Conservation (phyloP, 305 asterid species). For the Coffea humblotiana region DNA sequence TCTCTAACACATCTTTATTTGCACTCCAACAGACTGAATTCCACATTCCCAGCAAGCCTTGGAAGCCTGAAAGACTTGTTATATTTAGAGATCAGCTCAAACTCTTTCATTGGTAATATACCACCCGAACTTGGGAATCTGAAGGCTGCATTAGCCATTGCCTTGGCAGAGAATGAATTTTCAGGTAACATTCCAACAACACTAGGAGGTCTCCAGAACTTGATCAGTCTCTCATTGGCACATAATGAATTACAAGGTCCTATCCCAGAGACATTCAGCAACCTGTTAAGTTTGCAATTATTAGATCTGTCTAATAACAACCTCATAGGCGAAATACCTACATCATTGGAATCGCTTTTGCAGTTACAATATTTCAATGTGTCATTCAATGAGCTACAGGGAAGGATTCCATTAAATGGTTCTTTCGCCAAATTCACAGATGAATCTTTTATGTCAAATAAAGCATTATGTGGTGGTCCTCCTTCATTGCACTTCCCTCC, state of each 20-base stretch:
- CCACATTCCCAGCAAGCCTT: conserved; percentile 22
- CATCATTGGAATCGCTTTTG: conserved; percentile 24
- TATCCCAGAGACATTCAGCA: conserved; percentile 29
- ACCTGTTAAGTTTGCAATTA: conserved; percentile 20
- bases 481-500: background rate
- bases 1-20: conserved; percentile 22
- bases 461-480: conserved; percentile 10
- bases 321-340: conserved; percentile 31
- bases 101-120: conserved; percentile 24
- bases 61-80: conserved; percentile 23
- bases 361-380: background rate
- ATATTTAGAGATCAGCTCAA: conserved; percentile 20
- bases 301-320: conserved; percentile 17
- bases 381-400: conserved; percentile 4
- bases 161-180: conserved; percentile 27
- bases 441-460: conserved; percentile 13
- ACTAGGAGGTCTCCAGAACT: conserved; percentile 25
- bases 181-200: conserved; percentile 30
- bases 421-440: background rate
- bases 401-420: background rate
- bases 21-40: conserved; percentile 23
- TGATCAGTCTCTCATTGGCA: conserved; percentile 25
- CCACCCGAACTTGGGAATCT: conserved; percentile 29
- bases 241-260: conserved; percentile 28
- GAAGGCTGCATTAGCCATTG: conserved; percentile 18